Conservation (phyloP, 371 early-diverging fungal species). For the Rhizopus arrhizus region DNA sequence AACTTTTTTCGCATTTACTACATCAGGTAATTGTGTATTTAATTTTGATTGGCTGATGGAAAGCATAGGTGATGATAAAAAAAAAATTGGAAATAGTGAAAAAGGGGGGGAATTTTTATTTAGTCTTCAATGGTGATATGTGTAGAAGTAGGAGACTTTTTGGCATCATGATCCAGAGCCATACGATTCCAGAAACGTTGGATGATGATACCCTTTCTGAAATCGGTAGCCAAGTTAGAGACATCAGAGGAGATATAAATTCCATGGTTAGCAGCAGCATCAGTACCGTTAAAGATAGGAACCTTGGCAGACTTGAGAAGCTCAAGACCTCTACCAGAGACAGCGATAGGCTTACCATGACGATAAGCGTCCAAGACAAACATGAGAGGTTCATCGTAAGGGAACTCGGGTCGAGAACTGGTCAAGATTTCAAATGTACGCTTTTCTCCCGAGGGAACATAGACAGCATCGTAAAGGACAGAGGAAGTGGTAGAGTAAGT, state of each 20-base stretch:
- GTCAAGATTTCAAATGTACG: constrained; percentile 24
- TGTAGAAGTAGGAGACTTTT: background rate
- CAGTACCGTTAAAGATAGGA: constrained; percentile 40
- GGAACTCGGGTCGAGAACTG: constrained; percentile 22
- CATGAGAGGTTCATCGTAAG: constrained; percentile 37
- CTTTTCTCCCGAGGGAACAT: constrained; percentile 38
- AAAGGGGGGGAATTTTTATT: too few relatives aligned
- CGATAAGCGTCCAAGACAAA: constrained; percentile 42
- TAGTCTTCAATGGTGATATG: background rate
- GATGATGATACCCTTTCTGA: constrained; percentile 31
- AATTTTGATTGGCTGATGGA: too few relatives aligned
- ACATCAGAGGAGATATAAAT: constrained; percentile 3
- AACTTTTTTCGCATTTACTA: too few relatives aligned
- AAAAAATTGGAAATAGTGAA: too few relatives aligned
- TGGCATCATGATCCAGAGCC: constrained; percentile 31
- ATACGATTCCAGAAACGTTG: constrained; percentile 45
- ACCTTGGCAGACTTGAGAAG: constrained; percentile 47
- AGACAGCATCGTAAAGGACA: constrained; percentile 45
- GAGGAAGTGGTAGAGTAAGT: constrained; percentile 38
- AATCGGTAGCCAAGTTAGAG: constrained; percentile 1
- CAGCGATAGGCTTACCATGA: constrained; percentile 49
- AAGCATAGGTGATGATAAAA: too few relatives aligned
- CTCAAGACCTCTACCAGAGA: constrained; percentile 42
- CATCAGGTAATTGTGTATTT: too few relatives aligned
- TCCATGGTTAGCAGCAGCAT: constrained; percentile 40